phyloP scores from a whole-genome alignment of 2,329 filamentous ascomycete genomes.

The Hymenoscyphus albidus region DNA sequence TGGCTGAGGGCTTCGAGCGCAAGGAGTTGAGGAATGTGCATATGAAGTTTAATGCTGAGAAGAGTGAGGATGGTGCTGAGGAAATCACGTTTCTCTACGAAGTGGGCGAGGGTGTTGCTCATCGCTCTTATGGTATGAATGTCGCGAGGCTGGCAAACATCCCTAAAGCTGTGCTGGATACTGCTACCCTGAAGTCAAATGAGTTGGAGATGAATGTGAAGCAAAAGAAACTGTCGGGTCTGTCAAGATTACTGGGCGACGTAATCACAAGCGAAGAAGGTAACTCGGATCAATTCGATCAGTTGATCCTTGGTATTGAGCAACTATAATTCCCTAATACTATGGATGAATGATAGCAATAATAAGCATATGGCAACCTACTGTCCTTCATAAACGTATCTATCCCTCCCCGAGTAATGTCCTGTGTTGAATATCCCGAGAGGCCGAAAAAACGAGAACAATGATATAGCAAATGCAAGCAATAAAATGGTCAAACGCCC shows the following conservation, averaged over 20 bases:
- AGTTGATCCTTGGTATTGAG: slow-evolving; percentile 45
- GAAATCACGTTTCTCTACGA: slow-evolving; percentile 95
- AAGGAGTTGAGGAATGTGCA: slow-evolving; percentile 78
- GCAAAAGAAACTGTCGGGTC: slow-evolving; percentile 50
- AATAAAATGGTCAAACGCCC: slow-evolving; percentile 5
- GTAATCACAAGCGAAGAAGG: slow-evolving; percentile 21
- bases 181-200: slow-evolving; percentile 73
- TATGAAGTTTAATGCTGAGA: slow-evolving; percentile 70
- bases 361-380: slow-evolving; percentile 20
- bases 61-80: slow-evolving; percentile 50
- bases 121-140: slow-evolving; percentile 91
- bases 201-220: slow-evolving; percentile 74
- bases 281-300: slow-evolving; percentile 25
- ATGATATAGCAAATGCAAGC: slow-evolving; percentile 8
- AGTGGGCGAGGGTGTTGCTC: slow-evolving; percentile 83
- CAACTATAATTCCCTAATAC: slow-evolving; percentile 45
- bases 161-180: slow-evolving; percentile 70
- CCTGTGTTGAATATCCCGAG: neutral
- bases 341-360: slow-evolving; percentile 10
- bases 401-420: slow-evolving; percentile 8
- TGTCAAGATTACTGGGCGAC: slow-evolving; percentile 29
- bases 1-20: slow-evolving; percentile 64
- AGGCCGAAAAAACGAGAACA: slow-evolving; percentile 3
- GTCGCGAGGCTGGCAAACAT: slow-evolving; percentile 84
- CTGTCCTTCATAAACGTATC: neutral